Evolutionary conservation across 2,329 filamentous ascomycete species (phyloP).

Genomic region (Colletotrichum lini): DNA sequence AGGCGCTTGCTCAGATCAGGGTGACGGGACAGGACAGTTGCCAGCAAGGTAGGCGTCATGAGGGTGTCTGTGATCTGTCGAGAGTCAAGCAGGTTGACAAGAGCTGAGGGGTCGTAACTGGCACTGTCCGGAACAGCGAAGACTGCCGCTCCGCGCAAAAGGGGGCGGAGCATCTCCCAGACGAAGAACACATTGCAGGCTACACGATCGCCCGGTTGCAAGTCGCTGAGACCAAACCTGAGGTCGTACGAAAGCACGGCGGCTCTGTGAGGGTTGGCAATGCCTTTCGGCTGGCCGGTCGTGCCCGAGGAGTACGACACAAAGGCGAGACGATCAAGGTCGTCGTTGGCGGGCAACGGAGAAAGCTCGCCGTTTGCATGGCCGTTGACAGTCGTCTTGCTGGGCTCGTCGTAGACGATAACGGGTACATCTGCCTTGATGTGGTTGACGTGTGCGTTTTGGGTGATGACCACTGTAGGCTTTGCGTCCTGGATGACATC

Average conservation of each 20-base stretch:
- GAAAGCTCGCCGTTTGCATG: slow-evolving; percentile 48
- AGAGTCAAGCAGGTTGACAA: slow-evolving; percentile 78
- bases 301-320: slow-evolving; percentile 87
- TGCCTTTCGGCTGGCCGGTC: slow-evolving; percentile 85
- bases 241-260: slow-evolving; percentile 81
- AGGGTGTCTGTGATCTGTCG: slow-evolving; percentile 83
- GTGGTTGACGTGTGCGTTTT: slow-evolving; percentile 73
- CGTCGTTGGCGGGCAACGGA: slow-evolving; percentile 72
- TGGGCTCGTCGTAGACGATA: slow-evolving; percentile 72
- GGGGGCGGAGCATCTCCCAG: slow-evolving; percentile 85
- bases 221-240: slow-evolving; percentile 78
- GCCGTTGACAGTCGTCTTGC: slow-evolving; percentile 43
- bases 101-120: slow-evolving; percentile 82
- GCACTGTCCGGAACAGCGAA: slow-evolving; percentile 81
- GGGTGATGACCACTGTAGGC: slow-evolving; percentile 79
- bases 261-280: slow-evolving; percentile 83
- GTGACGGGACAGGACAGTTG: slow-evolving; percentile 80
- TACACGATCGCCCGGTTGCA: slow-evolving; percentile 80
- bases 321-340: slow-evolving; percentile 82
- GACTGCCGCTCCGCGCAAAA: slow-evolving; percentile 82
- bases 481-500: slow-evolving; percentile 84
- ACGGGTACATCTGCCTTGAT: slow-evolving; percentile 75
- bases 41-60: slow-evolving; percentile 85
- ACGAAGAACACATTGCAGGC: slow-evolving; percentile 93
- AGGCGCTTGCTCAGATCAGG: slow-evolving; percentile 74